Base-by-base conservation (phyloP, 176 grass and related monocot species). In the Phragmites australis region DNA sequence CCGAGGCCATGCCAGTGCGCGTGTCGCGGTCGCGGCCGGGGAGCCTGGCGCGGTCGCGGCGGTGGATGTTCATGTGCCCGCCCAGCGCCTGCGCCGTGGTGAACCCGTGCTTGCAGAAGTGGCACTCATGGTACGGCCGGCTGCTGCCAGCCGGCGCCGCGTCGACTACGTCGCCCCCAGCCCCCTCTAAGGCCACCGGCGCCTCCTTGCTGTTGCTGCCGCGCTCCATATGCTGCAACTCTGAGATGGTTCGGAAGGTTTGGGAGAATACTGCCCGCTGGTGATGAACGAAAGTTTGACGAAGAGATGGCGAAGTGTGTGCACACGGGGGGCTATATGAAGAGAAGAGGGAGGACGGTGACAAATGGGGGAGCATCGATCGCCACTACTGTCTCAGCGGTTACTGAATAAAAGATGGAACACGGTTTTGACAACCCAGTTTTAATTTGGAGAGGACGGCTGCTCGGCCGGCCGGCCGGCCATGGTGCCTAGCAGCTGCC, bases 101-200 rank as follows among this genome's bases (percentile, higher is more conserved):
- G 83, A 90, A 90, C 27, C 88, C 83, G 19, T 74, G 27, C 60
- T 83, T 90, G 83, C 88, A 90, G 88, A 86, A 75, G 67, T 41
- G 53, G 59, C 88, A 90, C 50, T 63, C 83, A 26, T 90, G 78
- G 66, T 90, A 90, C 12, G 83, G 61, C 31, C 51, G 22, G 39
- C 30, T 22, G 73, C 31, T 30, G 3, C 40, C 13, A 13, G 50
- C 72, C 26, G 50, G 23, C 31, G 17, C 34, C 3, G 34, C 34
- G 34, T 5, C 34, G 34, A 37, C 34, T 2, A 37, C 34, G 34
- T 37, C 34, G 34, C 34, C 5, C 34, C 34, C 34, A 37, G 34
- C 34, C 34, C 5, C 34, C 34, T 41, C 5, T 37, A 5, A 2
- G 2, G 34, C 72, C 26, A 41, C 30, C 31, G 17, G 17, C 53